Conservation (phyloP, 2,329 filamentous ascomycete genomes). For the Sporothrix phasma region DNA sequence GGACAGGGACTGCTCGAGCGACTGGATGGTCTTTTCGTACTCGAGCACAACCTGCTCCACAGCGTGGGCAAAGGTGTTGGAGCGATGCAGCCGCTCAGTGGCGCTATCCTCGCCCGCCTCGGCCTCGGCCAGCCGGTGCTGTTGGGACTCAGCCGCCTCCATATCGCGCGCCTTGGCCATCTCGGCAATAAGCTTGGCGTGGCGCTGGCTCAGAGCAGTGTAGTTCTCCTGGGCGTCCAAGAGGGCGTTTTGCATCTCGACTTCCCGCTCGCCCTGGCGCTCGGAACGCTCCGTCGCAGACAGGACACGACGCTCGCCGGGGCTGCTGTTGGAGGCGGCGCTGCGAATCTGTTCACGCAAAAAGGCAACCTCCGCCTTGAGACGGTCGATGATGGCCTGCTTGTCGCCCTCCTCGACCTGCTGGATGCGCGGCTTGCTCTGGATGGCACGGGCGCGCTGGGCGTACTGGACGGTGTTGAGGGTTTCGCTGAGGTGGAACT, state of each 20-base stretch:
- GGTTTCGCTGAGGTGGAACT: conserved; percentile 96
- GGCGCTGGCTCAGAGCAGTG: conserved; percentile 76
- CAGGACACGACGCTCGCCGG: conserved; percentile 43
- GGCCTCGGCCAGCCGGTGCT: conserved; percentile 32
- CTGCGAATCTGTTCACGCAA: conserved; percentile 86
- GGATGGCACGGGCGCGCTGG: conserved; percentile 88
- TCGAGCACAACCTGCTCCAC: conserved; percentile 94
- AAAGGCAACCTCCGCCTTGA: conserved; percentile 90
- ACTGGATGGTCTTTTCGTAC: conserved; percentile 97
- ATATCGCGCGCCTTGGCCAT: conserved; percentile 76
- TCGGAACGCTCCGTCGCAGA: conserved; percentile 62
- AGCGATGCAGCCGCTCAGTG: conserved; percentile 81
- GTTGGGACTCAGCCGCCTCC: conserved; percentile 49
- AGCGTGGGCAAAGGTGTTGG: conserved; percentile 89
- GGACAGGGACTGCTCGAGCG: conserved; percentile 80
- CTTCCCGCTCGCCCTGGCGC: conserved; percentile 72
- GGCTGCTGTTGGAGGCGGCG: conserved; percentile 52
- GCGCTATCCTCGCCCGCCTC: conserved; percentile 65
- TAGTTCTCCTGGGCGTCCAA: conserved; percentile 94
- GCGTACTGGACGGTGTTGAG: conserved; percentile 97
- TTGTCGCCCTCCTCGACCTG: conserved; percentile 90
- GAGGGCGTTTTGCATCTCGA: conserved; percentile 86
- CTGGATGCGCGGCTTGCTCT: conserved; percentile 95
- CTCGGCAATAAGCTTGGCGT: conserved; percentile 91
- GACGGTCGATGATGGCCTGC: conserved; percentile 81